phyloP scores from a whole-genome alignment of 192 early-diverging fungal genomes.

The Phlyctochytrium bullatum region DNA sequence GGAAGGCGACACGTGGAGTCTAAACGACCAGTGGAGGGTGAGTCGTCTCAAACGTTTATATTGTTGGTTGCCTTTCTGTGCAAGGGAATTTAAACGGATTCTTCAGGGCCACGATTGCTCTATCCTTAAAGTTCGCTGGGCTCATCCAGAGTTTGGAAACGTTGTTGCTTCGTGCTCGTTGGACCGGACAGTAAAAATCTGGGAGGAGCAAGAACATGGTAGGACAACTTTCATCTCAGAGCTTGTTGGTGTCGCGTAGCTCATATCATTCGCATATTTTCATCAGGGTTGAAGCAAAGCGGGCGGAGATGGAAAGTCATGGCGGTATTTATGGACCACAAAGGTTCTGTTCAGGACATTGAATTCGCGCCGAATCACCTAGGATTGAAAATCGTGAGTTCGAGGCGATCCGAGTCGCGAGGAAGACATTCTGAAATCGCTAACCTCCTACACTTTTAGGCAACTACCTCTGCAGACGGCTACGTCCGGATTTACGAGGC shows the following conservation, averaged over 20 bases:
- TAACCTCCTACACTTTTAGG: too few relatives aligned
- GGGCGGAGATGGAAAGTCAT: slow-evolving; percentile 67
- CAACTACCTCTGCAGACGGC: slow-evolving; percentile 77
- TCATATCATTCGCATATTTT: too few relatives aligned
- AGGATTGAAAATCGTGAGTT: slow-evolving; percentile 69
- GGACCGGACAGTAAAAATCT: slow-evolving; percentile 86
- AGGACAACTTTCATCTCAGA: too few relatives aligned
- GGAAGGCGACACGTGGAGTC: slow-evolving; percentile 68
- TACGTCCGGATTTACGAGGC: slow-evolving; percentile 85
- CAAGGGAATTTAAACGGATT: neutral
- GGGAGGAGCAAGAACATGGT: slow-evolving; percentile 84
- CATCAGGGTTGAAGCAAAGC: slow-evolving; percentile 41
- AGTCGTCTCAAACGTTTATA: neutral
- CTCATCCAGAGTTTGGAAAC: slow-evolving; percentile 96
- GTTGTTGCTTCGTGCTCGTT: slow-evolving; percentile 89
- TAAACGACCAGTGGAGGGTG: slow-evolving; percentile 79
- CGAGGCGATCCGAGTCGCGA: neutral
- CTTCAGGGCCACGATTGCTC: slow-evolving; percentile 79
- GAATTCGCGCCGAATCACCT: slow-evolving; percentile 84
- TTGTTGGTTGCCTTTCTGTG: neutral
- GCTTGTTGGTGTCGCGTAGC: too few relatives aligned
- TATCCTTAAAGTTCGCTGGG: slow-evolving; percentile 83
- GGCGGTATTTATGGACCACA: slow-evolving; percentile 63
- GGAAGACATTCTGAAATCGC: too few relatives aligned
- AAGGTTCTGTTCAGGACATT: slow-evolving; percentile 79